Conservation (phyloP, 177 flowering plant genomes). For the Tripterygium wilfordii region DNA sequence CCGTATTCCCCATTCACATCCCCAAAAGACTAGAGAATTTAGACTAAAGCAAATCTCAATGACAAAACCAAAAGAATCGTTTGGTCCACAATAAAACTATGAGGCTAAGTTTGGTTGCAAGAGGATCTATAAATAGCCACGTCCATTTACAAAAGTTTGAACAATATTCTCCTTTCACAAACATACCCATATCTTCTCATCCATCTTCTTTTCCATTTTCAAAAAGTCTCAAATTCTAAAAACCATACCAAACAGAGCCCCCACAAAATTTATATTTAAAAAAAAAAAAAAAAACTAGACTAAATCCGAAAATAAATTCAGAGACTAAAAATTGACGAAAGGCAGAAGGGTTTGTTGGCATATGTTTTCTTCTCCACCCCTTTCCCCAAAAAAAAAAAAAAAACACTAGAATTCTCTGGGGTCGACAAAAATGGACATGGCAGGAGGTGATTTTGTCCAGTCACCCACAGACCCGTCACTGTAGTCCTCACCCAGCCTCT, state of each 20-base stretch:
- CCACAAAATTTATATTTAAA: too few species aligned
- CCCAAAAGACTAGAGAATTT: too few species aligned
- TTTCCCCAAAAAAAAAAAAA: too few species aligned
- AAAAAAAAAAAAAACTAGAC: neutral
- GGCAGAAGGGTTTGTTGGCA: too few species aligned
- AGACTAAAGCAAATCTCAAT: too few species aligned
- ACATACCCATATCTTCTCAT: slow-evolving; percentile 16
- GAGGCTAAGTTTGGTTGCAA: slow-evolving; percentile 13
- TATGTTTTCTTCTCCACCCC: neutral
- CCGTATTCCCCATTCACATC: too few species aligned
- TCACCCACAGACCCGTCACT: slow-evolving; percentile 82
- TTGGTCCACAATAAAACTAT: too few species aligned
- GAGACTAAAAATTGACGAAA: neutral
- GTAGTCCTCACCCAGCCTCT: slow-evolving; percentile 73
- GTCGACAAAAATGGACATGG: slow-evolving; percentile 80
- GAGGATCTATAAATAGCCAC: slow-evolving; percentile 17
- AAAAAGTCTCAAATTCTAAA: neutral
- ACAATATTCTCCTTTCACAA: slow-evolving; percentile 18
- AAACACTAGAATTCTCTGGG: slow-evolving; percentile 67
- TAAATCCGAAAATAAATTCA: too few species aligned
- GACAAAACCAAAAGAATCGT: too few species aligned
- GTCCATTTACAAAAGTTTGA: slow-evolving; percentile 19
- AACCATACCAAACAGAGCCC: too few species aligned
- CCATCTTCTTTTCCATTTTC: neutral
- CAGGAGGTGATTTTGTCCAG: slow-evolving; percentile 90